Conservation (phyloP, 768 basidiomycete species). For the Serendipita sp. region DNA sequence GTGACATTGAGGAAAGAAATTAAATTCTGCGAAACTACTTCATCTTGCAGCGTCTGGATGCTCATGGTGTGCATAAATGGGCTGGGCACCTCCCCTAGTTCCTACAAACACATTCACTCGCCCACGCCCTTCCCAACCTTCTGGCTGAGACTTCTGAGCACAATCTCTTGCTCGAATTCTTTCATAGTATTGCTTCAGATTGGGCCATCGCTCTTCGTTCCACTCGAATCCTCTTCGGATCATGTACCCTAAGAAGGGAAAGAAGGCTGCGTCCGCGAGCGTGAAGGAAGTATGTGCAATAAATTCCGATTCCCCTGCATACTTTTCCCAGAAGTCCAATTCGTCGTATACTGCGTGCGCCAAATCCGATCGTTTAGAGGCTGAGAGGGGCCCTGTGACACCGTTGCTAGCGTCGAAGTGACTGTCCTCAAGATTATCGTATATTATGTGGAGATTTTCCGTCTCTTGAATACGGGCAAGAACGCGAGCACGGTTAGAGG, state of each 20-base stretch:
- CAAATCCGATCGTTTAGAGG: neutral
- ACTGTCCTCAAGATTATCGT: neutral
- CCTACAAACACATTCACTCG: neutral
- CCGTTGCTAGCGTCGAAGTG: neutral
- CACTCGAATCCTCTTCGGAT: neutral
- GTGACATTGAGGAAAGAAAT: neutral
- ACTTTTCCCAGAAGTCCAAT: slow-evolving; percentile 3
- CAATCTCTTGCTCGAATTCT: neutral
- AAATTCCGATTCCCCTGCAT: neutral
- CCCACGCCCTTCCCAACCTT: neutral
- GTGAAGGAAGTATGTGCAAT: neutral
- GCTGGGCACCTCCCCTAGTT: slow-evolving; percentile 1
- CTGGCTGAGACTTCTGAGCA: slow-evolving; percentile 3
- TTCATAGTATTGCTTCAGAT: neutral
- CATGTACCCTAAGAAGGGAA: slow-evolving; percentile 1
- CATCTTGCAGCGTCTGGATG: neutral
- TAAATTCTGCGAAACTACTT: neutral
- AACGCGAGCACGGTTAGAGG: neutral
- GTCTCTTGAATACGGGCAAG: neutral
- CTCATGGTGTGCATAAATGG: neutral
- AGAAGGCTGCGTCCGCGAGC: slow-evolving; percentile 1
- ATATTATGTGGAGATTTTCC: neutral
- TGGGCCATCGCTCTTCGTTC: neutral
- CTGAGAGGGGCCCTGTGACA: neutral
- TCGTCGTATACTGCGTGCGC: neutral